Evolutionary conservation across 2,329 filamentous ascomycete species (phyloP).

Genomic region (Sphaerulina populicola): DNA sequence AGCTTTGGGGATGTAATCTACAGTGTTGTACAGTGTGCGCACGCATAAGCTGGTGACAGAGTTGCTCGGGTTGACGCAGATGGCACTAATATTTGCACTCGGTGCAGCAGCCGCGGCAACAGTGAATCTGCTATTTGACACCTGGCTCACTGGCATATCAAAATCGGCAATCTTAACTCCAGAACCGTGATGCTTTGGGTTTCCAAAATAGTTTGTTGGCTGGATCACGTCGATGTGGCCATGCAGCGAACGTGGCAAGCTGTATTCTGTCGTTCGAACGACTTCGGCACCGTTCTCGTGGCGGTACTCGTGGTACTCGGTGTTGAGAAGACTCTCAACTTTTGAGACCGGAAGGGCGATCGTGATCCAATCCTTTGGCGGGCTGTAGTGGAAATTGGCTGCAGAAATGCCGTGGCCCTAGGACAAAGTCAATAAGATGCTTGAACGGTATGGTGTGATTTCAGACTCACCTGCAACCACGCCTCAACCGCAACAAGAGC

Average conservation of each 20-base stretch:
- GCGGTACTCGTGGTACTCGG: conserved; percentile 50
- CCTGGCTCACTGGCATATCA: conserved; percentile 1
- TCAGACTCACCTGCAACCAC: conserved; percentile 43
- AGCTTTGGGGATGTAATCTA: conserved; percentile 31
- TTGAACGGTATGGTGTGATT: background rate
- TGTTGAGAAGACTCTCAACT: conserved; percentile 49
- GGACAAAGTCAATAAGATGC: conserved; percentile 39
- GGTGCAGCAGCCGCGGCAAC: background rate
- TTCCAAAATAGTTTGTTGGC: conserved; percentile 42
- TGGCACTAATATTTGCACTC: conserved; percentile 4
- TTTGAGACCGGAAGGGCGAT: conserved; percentile 36
- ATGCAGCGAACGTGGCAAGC: conserved; percentile 50
- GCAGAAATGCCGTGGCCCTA: conserved; percentile 38
- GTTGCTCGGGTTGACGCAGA: conserved; percentile 7
- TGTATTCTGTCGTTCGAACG: conserved; percentile 53
- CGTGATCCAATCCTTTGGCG: conserved; percentile 51
- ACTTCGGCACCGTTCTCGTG: conserved; percentile 37
- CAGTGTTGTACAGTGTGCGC: conserved; percentile 44
- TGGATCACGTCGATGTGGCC: conserved; percentile 51
- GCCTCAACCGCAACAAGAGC: conserved; percentile 44
- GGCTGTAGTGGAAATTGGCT: conserved; percentile 14
- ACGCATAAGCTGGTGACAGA: conserved; percentile 46
- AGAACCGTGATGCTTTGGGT: conserved; percentile 10
- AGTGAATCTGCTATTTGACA: conserved; percentile 1
- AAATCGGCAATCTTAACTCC: conserved; percentile 13